Percentiles rank a stretch among this genome's conserved stretches.
Evolutionary conservation across 108 stramenopile genomes (phyloP).

Genomic region (Skeletonema costatum): DNA sequence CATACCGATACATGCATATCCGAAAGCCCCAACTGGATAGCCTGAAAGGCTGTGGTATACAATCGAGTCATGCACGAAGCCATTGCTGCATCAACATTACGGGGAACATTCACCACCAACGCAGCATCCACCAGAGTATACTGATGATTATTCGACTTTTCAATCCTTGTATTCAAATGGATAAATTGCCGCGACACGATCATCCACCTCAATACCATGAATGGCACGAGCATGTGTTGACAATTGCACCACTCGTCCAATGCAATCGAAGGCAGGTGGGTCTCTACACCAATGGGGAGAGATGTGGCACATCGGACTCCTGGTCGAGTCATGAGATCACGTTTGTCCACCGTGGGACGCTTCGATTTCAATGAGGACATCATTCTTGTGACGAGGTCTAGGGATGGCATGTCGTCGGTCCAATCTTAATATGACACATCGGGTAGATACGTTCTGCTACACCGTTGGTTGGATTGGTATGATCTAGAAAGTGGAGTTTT

Average conservation of each 20-base stretch:
- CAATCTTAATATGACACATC: constrained; percentile 41
- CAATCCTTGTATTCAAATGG: constrained; percentile 38
- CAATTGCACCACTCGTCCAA: constrained; percentile 40
- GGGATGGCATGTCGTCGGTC: constrained; percentile 45
- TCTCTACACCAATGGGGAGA: constrained; percentile 24
- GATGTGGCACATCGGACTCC: constrained; percentile 33
- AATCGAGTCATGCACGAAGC: constrained; percentile 37
- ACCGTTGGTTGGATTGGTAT: neutral
- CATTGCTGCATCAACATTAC: constrained; percentile 33
- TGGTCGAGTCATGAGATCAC: constrained; percentile 29
- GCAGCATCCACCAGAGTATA: constrained; percentile 52
- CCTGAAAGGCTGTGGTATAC: constrained; percentile 45
- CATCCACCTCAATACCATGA: constrained; percentile 38
- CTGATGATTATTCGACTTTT: constrained; percentile 1
- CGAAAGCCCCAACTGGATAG: constrained; percentile 25
- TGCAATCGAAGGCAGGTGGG: constrained; percentile 34
- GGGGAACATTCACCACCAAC: constrained; percentile 39
- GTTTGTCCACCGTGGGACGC: constrained; percentile 38
- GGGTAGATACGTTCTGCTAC: constrained; percentile 12
- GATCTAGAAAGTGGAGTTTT: neutral
- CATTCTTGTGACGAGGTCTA: constrained; percentile 40
- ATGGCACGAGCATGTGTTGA: constrained; percentile 40
- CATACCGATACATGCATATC: constrained; percentile 35
- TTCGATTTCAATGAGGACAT: constrained; percentile 47
- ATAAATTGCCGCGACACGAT: constrained; percentile 47